Base-by-base conservation (phyloP, 2,329 filamentous ascomycete species). In the Madurella fahalii region DNA sequence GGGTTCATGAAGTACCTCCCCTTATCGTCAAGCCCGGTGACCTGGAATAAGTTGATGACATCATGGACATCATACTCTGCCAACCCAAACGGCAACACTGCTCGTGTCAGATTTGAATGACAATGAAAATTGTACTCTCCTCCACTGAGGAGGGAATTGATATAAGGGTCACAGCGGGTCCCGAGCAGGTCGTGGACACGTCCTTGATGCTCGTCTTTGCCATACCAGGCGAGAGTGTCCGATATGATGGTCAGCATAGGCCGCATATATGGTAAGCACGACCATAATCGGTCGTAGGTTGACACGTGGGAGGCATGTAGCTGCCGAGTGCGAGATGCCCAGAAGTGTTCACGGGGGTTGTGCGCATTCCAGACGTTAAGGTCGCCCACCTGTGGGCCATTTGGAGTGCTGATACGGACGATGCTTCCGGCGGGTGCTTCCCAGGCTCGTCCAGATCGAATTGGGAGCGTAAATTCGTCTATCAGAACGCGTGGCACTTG, bases 41-140 rank as follows among this genome's bases (percentile, higher is more conserved):
- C 88, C 68, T 95, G 90, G 67, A 95, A 94, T 2, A 95, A 76
- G 65, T 95, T 95, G 51, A 95, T 77, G 0, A 95, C 89, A 67
- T 95, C 89, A 64, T 95, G 90, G 1, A 94, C 83, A 65, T 94
- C 89, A 31, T 76, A 74, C 70, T 94, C 90, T 5, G 75, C 78
- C 41, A 94, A 68, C 0, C 88, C 87, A 57, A 77, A 84, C 0
- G 85, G 84, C 1, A 85, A 58, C 2, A 94, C 81, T 0, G 90
- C 87, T 4, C 90, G 81, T 1, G 82, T 83, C 11, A 95, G 78
- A 68, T 95, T 95, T 1, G 86, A 90, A 65, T 93, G 89, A 69
- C 90, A 95, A 68, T 94, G 89, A 69, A 82, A 93, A 68, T 94
- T 86, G 67, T 90, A 94, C 32, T 77, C 77, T 47, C 81, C 77